Evolutionary conservation across 202 grass and related monocot species (phyloP), one percentile per base, ranked within the genome.

Genomic region (Saccharum hybrid): DNA sequence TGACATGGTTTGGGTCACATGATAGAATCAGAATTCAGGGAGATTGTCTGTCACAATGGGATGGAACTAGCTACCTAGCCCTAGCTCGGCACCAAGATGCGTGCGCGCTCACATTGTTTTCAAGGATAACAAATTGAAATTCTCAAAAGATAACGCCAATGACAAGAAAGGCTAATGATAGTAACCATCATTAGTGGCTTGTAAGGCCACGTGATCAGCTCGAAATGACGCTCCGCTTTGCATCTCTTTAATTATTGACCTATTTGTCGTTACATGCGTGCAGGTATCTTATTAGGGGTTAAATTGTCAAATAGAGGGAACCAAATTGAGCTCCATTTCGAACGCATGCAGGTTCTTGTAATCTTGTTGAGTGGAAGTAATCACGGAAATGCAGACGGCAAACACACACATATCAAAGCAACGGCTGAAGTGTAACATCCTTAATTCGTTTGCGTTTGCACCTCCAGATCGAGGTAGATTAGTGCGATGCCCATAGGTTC

Each of bases 111-210:
- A 57, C 66, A 80, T 63, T 62, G 28, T 85, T 79, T 85, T 45
- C 78, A 49, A 28, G 26, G 10, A 46, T 67, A 81, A 72, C 59
- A 78, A 89, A 62, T 86, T 71, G 45, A 48, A 86, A 82, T 86
- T 86, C 83, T 76, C 57, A 78, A 45, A 77, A 81, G 82, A 85
- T 85, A 78, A 59, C 23, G 66, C 30, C 16, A 68, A 33, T 67
- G 88, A 89, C 67, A 86, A 67, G 59, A 90, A 90, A 88, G 86
- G 61, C 75, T 82, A 82, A 70, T 63, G 39, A 23, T 69, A 71
- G 75, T 36, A 79, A 39, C 63, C 82, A 70, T 36, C 34, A 70
- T 81, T 73, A 86, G 84, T 85, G 79, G 54, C 48, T 40, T 89
- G 15, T 19, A 30, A 43, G 65, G 60, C 39, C 14, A 71, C 19